Percentiles rank a stretch among this genome's conserved stretches.
phyloP scores from a whole-genome alignment of 768 basidiomycete species.

The Mycena latifolia region DNA sequence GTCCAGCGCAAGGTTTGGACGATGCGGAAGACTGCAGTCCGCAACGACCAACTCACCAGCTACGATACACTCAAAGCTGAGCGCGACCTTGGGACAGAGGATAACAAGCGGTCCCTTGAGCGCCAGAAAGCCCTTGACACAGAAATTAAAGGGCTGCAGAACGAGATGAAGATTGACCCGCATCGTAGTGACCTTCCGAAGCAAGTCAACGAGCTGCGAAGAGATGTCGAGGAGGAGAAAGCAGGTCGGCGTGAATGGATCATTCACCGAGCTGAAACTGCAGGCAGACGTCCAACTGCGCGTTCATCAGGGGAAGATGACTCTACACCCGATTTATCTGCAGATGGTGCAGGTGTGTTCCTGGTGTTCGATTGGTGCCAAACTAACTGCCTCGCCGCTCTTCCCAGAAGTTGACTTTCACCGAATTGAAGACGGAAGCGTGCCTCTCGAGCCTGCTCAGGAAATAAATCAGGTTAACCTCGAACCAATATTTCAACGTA shows the following conservation, averaged over 20 bases:
- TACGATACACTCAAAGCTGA: constrained; percentile 5
- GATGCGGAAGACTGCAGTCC: not conserved
- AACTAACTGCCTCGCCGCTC: no score
- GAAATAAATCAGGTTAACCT: no score
- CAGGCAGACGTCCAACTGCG: no score
- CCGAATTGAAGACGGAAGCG: no score
- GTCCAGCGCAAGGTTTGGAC: not conserved
- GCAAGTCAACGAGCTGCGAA: not conserved
- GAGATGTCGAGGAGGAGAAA: not conserved
- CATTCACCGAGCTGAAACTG: not conserved
- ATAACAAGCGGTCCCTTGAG: not conserved
- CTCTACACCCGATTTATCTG: no score
- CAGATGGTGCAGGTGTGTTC: no score
- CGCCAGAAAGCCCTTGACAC: not conserved
- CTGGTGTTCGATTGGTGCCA: no score
- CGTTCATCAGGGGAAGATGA: no score
- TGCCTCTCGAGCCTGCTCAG: no score
- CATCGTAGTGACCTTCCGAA: constrained; percentile 12
- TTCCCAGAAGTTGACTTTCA: no score
- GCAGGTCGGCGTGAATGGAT: not conserved
- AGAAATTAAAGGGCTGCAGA: not conserved
- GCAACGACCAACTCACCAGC: not conserved
- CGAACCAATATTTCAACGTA: no score
- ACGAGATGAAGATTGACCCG: constrained; percentile 7
- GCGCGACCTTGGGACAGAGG: not conserved